A percentile compares a stretch with the other conserved stretches of the same genome.
phyloP scores from a whole-genome alignment of 768 basidiomycete genomes.

The Lanmaoa rubissima region DNA sequence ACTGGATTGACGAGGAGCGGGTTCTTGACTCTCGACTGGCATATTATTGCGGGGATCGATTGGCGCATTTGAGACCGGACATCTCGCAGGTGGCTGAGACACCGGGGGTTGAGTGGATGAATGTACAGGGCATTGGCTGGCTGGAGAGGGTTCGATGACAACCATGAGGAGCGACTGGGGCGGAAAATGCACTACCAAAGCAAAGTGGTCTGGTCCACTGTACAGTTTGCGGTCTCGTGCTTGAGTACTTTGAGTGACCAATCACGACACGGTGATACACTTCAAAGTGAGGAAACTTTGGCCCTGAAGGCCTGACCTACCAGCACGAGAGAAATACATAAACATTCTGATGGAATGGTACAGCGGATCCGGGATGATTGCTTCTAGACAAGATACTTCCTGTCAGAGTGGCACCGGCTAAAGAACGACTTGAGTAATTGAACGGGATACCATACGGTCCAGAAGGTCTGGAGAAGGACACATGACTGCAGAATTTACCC shows the following conservation, averaged over 20 bases:
- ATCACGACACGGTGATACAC: neutral
- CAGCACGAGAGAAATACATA: neutral
- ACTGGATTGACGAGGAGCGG: neutral
- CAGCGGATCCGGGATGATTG: neutral
- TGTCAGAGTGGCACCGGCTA: neutral
- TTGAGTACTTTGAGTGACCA: neutral
- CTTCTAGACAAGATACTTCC: neutral
- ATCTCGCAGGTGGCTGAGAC: slow-evolving; percentile 3
- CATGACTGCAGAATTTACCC: too few species aligned
- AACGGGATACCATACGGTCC: too few species aligned
- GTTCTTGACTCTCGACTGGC: slow-evolving; percentile 11
- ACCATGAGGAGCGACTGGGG: neutral
- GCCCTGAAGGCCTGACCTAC: too few species aligned
- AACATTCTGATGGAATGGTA: neutral
- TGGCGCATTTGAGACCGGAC: neutral
- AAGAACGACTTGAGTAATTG: neutral
- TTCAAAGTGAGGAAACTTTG: too few species aligned
- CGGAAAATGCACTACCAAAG: too few species aligned
- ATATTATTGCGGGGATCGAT: slow-evolving; percentile 12
- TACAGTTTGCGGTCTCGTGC: neutral
- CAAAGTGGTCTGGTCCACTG: neutral
- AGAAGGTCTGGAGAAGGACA: too few species aligned
- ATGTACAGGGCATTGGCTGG: neutral
- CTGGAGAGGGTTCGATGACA: neutral
- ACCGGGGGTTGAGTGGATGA: neutral